phyloP scores from a whole-genome alignment of 2,329 filamentous ascomycete genomes.

The Orbilia brochopaga region DNA sequence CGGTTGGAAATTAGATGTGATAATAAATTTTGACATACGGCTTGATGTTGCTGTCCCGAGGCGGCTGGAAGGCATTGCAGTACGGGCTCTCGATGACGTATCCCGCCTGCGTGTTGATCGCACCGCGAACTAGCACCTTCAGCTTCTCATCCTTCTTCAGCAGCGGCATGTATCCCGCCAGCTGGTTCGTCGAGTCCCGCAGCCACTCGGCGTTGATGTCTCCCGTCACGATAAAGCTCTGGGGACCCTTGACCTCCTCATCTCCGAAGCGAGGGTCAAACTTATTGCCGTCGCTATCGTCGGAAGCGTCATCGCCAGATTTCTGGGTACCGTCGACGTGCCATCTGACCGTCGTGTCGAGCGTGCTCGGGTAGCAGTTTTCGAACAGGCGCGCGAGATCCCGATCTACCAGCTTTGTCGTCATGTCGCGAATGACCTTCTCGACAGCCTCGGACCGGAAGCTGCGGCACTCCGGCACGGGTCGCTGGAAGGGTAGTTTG shows the following conservation, averaged over 20 bases:
- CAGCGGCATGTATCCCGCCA: conserved; percentile 85
- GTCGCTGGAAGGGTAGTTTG: conserved; percentile 83
- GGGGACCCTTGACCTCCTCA: conserved; percentile 66
- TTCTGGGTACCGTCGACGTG: conserved; percentile 68
- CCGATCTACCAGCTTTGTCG: conserved; percentile 76
- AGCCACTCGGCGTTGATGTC: conserved; percentile 95
- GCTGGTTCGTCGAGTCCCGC: conserved; percentile 89
- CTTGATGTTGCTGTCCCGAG: conserved; percentile 76
- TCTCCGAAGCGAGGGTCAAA: conserved; percentile 4
- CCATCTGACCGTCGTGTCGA: conserved; percentile 88
- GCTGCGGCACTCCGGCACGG: conserved; percentile 79
- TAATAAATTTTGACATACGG: conserved; percentile 58
- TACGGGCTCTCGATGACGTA: conserved; percentile 94
- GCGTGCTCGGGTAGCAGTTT: conserved; percentile 90
- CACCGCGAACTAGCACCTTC: conserved; percentile 80
- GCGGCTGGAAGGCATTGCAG: conserved; percentile 98
- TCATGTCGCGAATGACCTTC: conserved; percentile 82
- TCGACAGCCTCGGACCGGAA: conserved; percentile 88
- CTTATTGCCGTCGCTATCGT: neutral
- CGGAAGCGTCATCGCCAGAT: conserved; percentile 56
- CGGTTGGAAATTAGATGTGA: too few species aligned
- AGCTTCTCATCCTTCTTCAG: conserved; percentile 81
- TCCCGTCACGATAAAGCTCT: conserved; percentile 91
- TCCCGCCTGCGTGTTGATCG: conserved; percentile 89
- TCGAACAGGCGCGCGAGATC: conserved; percentile 92